Evolutionary conservation across 805 yeast species (phyloP), one percentile per base, ranked within the genome.

Genomic region (Torulaspora quercuum): DNA sequence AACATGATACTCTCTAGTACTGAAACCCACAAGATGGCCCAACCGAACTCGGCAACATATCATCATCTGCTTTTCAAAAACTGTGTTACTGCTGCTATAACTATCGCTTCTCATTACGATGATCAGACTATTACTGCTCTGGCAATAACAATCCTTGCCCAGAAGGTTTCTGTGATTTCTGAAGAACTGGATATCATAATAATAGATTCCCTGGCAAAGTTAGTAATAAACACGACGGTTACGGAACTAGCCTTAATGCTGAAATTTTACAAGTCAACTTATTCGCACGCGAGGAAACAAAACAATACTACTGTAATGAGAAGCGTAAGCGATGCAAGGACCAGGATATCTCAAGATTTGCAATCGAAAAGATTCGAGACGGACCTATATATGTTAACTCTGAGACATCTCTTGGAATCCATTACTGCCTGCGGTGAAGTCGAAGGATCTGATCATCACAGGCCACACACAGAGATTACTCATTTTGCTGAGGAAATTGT

Each of bases 351-450:
- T 0, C 50, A 51, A 24, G 50, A 62, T 2, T 50, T 70, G 35
- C 41, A 65, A 3, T 44, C 44, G 4, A 43, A 39, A 2, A 34
- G 59, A 16, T 44, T 46, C 5, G 42, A 55, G 7, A 52, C 60
- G 6, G 65, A 72, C 36, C 76, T 77, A 8, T 81, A 68, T 60
- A 64, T 57, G 3, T 62, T 73, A 5, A 85, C 81, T 49, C 63
- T 92, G 43, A 68, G 68, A 23, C 89, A 84, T 43, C 60, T 88
- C 13, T 67, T 92, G 42, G 73, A 73, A 16, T 70, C 75, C 1
- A 80, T 87, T 35, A 73, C 86, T 25, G 68, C 81, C 21, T 78
- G 79, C 49, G 97, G 96, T 31, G 95, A 88, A 48, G 82, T 78
- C 14, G 82, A 76, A 48, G 74, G 65, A 24, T 73, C 75, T 29